Evolutionary conservation across 2,329 filamentous ascomycete species (phyloP).

Genomic region (Paecilomyces fulvus): DNA sequence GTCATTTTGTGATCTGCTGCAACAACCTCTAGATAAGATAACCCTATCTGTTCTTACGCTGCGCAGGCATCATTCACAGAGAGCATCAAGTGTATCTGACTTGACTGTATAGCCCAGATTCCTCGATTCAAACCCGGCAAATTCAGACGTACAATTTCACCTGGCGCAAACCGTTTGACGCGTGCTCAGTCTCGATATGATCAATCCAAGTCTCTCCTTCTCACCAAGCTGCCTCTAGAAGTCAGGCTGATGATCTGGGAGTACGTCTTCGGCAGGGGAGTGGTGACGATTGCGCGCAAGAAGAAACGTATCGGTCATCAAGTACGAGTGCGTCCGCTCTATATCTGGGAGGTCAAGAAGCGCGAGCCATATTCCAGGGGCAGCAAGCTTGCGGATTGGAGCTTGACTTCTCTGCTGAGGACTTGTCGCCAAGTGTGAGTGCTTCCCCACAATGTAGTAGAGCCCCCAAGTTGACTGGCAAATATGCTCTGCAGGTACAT

Average conservation of each 20-base stretch:
- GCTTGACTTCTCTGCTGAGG: background rate
- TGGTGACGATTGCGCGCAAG: background rate
- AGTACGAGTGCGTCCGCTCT: background rate
- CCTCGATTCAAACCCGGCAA: background rate
- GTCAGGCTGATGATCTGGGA: background rate
- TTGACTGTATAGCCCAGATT: background rate
- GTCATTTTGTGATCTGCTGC: background rate
- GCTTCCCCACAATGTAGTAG: background rate
- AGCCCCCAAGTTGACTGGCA: background rate
- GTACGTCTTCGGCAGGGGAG: background rate
- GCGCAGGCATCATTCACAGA: background rate
- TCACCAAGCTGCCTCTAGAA: background rate
- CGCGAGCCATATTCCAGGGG: background rate
- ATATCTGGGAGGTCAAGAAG: background rate
- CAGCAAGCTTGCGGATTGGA: background rate
- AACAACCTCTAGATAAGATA: background rate
- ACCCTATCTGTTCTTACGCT: background rate
- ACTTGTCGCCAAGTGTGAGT: background rate
- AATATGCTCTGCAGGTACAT: background rate
- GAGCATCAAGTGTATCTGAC: background rate
- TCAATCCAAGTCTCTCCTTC: background rate
- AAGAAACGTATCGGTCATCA: background rate
- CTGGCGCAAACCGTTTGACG: background rate
- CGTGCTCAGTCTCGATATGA: background rate
- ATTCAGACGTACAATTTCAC: background rate